Evolutionary conservation across 106 monocot genomes (phyloP).

Genomic region (Posidonia australis): DNA sequence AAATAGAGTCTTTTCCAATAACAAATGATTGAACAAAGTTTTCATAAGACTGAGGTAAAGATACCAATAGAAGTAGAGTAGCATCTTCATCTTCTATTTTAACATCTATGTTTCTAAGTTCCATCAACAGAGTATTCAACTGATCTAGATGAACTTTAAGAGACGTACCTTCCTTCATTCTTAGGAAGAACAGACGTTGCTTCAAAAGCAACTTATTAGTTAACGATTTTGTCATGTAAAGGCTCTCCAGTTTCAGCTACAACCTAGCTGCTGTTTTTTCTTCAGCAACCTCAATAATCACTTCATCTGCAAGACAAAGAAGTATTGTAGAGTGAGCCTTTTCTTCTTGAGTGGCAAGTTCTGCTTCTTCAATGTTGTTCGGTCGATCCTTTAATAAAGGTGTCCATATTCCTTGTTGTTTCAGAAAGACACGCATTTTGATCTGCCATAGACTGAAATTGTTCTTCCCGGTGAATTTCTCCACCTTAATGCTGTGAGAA

Average conservation of each 20-base stretch:
- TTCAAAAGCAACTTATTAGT: neutral
- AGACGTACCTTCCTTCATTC: neutral
- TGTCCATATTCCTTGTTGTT: neutral
- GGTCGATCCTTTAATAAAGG: too few relatives aligned
- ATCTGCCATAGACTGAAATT: neutral
- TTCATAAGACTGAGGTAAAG: neutral
- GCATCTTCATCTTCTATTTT: conserved; percentile 1
- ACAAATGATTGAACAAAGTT: neutral
- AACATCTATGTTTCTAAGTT: neutral
- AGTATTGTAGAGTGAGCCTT: neutral
- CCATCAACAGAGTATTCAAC: neutral
- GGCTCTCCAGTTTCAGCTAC: conserved; percentile 1
- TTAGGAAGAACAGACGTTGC: neutral
- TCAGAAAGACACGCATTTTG: neutral
- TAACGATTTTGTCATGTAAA: conserved; percentile 1
- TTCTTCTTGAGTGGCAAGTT: neutral
- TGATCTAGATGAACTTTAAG: neutral
- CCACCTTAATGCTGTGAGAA: neutral
- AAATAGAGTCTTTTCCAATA: neutral
- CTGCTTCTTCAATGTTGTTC: neutral
- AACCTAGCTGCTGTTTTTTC: neutral
- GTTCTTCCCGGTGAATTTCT: conserved; percentile 1
- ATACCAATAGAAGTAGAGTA: neutral
- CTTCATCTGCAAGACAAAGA: neutral
- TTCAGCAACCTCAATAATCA: neutral